Percentiles rank a stretch among this genome's conserved stretches.
Evolutionary conservation across 345 rosid species (phyloP).

Genomic region (Lagerstroemia speciosa): DNA sequence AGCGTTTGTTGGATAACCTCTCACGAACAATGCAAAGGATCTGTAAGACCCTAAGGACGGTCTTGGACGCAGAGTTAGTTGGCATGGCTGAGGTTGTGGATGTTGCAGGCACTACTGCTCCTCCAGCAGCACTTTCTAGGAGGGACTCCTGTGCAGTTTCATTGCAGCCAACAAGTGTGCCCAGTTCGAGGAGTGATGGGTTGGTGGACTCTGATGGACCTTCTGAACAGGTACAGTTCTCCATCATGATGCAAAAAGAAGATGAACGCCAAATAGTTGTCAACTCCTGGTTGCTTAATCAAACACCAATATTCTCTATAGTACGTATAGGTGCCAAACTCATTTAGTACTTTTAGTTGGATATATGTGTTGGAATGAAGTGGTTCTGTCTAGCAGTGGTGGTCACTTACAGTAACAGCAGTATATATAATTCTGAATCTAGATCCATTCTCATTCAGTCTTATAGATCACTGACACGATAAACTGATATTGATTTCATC

Average conservation of each 20-base stretch:
- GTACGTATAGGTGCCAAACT: no score
- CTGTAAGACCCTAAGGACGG: conserved; percentile 71
- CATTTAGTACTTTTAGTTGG: not conserved
- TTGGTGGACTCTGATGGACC: conserved; percentile 16
- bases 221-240: conserved; percentile 32
- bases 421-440: not conserved
- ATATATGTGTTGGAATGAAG: not conserved
- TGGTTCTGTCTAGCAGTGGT: not conserved
- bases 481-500: not conserved
- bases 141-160: conserved; percentile 26
- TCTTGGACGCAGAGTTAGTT: conserved; percentile 41
- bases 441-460: not conserved
- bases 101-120: conserved; percentile 17
- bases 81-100: conserved; percentile 18
- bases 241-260: not conserved
- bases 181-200: not conserved
- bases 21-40: conserved; percentile 81
- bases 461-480: no score
- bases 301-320: not conserved
- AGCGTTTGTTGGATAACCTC: conserved; percentile 67
- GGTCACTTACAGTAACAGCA: not conserved
- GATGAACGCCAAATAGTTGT: not conserved
- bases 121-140: conserved; percentile 20
- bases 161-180: not conserved
- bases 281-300: not conserved